These are phyloP conservation scores for Pseudogymnoascus sp. DNA, from an alignment of 2,329 filamentous ascomycete species.

Conservation along the genomic window DNA sequence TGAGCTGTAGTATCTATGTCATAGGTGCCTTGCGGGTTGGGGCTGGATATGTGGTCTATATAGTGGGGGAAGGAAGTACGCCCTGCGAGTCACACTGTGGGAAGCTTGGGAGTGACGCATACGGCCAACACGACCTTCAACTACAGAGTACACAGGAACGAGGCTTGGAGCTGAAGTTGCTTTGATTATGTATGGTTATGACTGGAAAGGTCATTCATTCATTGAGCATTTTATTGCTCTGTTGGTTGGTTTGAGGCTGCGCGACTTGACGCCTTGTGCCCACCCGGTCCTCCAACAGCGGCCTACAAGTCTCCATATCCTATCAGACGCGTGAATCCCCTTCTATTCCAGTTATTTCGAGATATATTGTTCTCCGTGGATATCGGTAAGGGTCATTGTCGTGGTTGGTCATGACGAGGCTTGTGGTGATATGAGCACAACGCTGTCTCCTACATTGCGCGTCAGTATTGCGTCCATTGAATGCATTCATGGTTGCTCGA, in stretches of 20 bases:
- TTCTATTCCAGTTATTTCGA: neutral
- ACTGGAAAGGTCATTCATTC: slow-evolving; percentile 5
- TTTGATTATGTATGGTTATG: slow-evolving; percentile 5
- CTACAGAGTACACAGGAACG: neutral
- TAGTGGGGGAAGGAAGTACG: slow-evolving; percentile 4
- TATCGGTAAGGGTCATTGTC: slow-evolving; percentile 1
- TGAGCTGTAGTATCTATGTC: slow-evolving; percentile 1
- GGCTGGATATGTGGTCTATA: slow-evolving; percentile 5
- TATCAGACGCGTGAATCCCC: neutral
- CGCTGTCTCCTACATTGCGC: slow-evolving; percentile 54
- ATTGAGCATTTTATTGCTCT: slow-evolving; percentile 4
- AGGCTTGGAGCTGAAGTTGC: neutral
- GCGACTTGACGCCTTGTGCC: slow-evolving; percentile 1
- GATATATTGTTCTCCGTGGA: neutral
- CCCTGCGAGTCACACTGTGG: neutral
- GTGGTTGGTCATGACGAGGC: slow-evolving; percentile 21
- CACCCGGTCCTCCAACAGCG: neutral
- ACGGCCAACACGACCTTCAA: neutral
- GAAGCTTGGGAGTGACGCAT: neutral
- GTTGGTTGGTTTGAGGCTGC: slow-evolving; percentile 6
- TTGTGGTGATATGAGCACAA: slow-evolving; percentile 61
- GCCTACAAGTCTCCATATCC: slow-evolving; percentile 1
- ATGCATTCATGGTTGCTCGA: slow-evolving; percentile 10
- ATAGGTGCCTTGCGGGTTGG: neutral
- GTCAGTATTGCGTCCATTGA: slow-evolving; percentile 15